Base-by-base conservation (phyloP, 2,329 filamentous ascomycete species). In the Calonectria honghensis region DNA sequence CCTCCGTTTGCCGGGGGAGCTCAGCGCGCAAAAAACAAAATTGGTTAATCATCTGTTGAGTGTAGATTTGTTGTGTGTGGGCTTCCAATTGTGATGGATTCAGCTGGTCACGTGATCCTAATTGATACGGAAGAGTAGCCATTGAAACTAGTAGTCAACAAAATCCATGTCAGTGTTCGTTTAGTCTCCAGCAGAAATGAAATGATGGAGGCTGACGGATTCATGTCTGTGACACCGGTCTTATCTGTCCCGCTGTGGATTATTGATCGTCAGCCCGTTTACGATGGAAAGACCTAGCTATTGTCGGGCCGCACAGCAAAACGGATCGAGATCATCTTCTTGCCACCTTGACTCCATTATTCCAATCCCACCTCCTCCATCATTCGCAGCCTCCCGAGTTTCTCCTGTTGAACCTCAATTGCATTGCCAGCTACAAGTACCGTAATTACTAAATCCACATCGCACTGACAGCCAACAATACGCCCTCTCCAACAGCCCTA, bases 261-360 rank as follows among this genome's bases (percentile, higher is more conserved):
- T 20, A 16, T 29, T 27, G 24, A 54, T 54, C 27, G 29, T 54
- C 51, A 29, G 51, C 24, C 24, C 24, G 24, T 24, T 24, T 2
- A 24, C 24, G 27, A 54, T 54, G 51, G 51, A 31, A 54, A 54
- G 24, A 11, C 51, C 51, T 27, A 29, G 51, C 51, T 54, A 54
- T 54, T 24, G 51, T 54, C 51, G 51, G 51, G 51, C 51, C 51
- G 14, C 45, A 18, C 51, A 32, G 13, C 27, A 29, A 54, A 54
- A 54, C 4, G 29, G 29, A 54, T 29, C 51, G 51, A 54, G 51
- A 54, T 13, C 16, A 54, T 9, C 51, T 29, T 54, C 29, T 24
- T 54, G 51, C 51, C 51, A 29, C 51, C 27, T 54, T 32, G 51
- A 54, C 27, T 54, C 51, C 24, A 24, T 32, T 32, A 16, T 54